Percentiles rank a stretch among this genome's conserved stretches.
Evolutionary conservation across 768 basidiomycete species (phyloP).

Genomic region (Kwoniella sp.): DNA sequence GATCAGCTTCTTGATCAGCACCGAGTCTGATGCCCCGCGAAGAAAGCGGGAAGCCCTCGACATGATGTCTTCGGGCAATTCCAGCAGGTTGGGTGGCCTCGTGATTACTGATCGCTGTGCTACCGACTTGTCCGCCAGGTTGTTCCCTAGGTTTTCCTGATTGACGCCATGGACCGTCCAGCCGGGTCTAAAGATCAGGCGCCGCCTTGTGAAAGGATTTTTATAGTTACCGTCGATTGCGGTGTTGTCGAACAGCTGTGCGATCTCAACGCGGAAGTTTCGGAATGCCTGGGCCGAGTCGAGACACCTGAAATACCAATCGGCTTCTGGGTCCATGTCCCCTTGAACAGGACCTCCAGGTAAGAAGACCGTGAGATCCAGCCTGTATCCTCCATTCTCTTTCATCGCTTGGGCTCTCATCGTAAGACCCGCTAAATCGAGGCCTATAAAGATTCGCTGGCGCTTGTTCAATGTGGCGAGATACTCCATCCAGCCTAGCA

Average conservation of each 20-base stretch:
- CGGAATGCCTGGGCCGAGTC: conserved; percentile 9
- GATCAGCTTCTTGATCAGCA: neutral
- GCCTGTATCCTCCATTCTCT: conserved; percentile 10
- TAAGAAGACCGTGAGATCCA: conserved; percentile 28
- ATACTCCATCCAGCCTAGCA: conserved; percentile 24
- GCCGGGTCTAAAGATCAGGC: conserved; percentile 25
- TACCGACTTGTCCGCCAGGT: conserved; percentile 4
- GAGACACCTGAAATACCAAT: conserved; percentile 8
- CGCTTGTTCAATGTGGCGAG: conserved; percentile 9
- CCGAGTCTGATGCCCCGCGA: neutral
- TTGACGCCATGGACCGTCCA: conserved; percentile 23
- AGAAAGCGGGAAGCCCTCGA: neutral
- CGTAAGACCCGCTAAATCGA: conserved; percentile 20
- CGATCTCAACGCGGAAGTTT: conserved; percentile 6
- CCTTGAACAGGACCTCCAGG: conserved; percentile 7
- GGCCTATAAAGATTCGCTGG: conserved; percentile 19
- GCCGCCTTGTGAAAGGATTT: conserved; percentile 14
- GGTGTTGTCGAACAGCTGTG: conserved; percentile 1
- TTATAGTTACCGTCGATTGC: conserved; percentile 1
- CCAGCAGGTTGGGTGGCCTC: neutral
- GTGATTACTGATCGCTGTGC: conserved; percentile 2
- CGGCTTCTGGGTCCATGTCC: neutral
- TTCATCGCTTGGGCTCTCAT: conserved; percentile 20
- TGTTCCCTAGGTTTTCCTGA: neutral
- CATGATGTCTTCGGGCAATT: neutral